Evolutionary conservation across 495 filamentous ascomycete genomes (phyloP).

Genomic region (Talaromyces ruber): DNA sequence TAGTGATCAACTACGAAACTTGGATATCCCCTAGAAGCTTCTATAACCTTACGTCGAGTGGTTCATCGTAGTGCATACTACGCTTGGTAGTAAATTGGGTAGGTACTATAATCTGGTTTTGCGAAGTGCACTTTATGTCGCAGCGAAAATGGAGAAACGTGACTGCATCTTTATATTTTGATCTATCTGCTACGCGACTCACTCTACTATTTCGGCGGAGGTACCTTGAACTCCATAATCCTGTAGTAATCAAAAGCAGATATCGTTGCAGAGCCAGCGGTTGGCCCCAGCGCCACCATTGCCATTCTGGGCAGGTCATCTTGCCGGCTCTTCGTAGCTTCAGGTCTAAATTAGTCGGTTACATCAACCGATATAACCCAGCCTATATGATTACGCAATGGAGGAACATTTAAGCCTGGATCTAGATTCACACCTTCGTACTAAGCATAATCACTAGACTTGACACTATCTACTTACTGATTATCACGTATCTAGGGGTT

Average conservation of each 20-base stretch:
- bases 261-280: neutral
- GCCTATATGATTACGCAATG: neutral
- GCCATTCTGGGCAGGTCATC: neutral
- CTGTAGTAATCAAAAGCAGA: neutral
- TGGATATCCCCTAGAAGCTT: neutral
- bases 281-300: neutral
- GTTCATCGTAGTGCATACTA: neutral
- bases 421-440: neutral
- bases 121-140: neutral
- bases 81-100: neutral
- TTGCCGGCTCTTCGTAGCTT: neutral
- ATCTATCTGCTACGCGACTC: neutral
- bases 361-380: neutral
- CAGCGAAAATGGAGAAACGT: neutral
- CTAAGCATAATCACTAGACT: neutral
- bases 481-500: neutral
- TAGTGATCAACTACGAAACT: neutral
- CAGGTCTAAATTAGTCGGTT: neutral
- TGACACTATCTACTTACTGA: neutral
- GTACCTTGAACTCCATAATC: neutral
- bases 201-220: neutral
- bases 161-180: neutral
- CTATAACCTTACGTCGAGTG: neutral
- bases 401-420: neutral
- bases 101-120: neutral